Evolutionary conservation across 805 yeast species (phyloP).

Genomic region (Metschnikowia koreensis): DNA sequence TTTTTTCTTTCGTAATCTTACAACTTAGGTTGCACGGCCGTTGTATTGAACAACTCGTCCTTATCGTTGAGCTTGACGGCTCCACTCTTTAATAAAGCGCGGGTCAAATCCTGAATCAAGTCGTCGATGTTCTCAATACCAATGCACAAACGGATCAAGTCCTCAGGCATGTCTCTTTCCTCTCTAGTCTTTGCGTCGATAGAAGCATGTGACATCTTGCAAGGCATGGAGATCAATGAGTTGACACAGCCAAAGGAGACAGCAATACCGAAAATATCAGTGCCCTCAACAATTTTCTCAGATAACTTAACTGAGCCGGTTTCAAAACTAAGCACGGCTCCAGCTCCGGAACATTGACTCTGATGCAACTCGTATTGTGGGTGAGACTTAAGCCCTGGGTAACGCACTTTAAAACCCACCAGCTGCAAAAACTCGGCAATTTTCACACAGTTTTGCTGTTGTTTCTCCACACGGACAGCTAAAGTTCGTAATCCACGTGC

Average conservation of each 20-base stretch:
- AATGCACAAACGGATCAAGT: constrained; percentile 81
- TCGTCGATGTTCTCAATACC: constrained; percentile 87
- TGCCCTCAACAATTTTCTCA: constrained; percentile 70
- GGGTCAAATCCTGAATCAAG: constrained; percentile 73
- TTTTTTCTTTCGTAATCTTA: constrained; percentile 4
- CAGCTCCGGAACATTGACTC: constrained; percentile 77
- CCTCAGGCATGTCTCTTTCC: constrained; percentile 90
- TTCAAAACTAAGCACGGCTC: constrained; percentile 86
- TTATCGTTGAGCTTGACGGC: constrained; percentile 43
- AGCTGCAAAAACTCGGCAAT: constrained; percentile 71
- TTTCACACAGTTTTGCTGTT: constrained; percentile 74
- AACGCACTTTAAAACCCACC: constrained; percentile 74
- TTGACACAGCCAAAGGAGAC: constrained; percentile 95
- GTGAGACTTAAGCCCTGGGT: constrained; percentile 79
- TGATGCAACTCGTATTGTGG: constrained; percentile 80
- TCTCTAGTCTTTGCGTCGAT: constrained; percentile 84
- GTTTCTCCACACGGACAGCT: constrained; percentile 81
- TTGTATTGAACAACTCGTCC: constrained; percentile 42
- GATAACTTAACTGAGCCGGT: constrained; percentile 71
- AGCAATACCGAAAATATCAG: constrained; percentile 80
- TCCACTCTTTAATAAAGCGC: constrained; percentile 68
- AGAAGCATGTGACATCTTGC: constrained; percentile 96
- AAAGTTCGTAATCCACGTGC: constrained; percentile 86
- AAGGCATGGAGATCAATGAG: constrained; percentile 89
- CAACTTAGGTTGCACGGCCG: constrained; percentile 30